Evolutionary conservation across 129 eudicot genomes (phyloP), one percentile per base, ranked within the genome.

Genomic region (Chrysanthemum lavandulifolium): DNA sequence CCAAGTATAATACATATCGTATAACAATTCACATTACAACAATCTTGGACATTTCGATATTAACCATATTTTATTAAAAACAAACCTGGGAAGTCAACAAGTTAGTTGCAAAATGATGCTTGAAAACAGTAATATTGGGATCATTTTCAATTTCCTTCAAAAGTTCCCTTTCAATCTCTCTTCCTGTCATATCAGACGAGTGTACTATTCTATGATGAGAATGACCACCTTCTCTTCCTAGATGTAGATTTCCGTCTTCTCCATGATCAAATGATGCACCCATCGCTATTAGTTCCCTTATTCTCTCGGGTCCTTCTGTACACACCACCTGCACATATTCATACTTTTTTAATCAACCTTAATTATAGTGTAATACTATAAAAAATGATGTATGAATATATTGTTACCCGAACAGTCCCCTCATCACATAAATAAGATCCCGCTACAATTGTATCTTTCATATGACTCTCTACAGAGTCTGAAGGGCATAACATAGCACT

Each of bases 181-280:
- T 19, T 19, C 21, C 21, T 19, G 21, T 19, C 21, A 19, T 19
- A 19, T 19, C 21, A 19, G 21, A 19, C 21, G 21, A 19, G 21
- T 19, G 21, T 19, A 19, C 21, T 19, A 19, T 19, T 19, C 21
- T 19, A 19, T 19, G 96, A 83, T 94, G 99, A 27, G 99, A 94
- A 74, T 94, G 99, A 10, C 99, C 99, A 14, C 97, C 99, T 73
- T 94, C 99, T 76, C 99, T 88, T 31, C 97, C 99, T 54, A 94
- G 80, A 83, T 94, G 99, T 76, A 94, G 71, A 62, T 94, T 94
- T 14, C 99, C 97, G 65, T 94, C 99, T 77, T 94, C 99, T 51
- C 99, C 99, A 6, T 94, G 99, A 88, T 94, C 99, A 84, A 94
- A 94, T 1, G 97, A 94, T 68, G 99, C 99, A 55, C 99, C 99